Evolutionary conservation across 2,329 filamentous ascomycete genomes (phyloP).

Genomic region (Ilyonectria sp.): DNA sequence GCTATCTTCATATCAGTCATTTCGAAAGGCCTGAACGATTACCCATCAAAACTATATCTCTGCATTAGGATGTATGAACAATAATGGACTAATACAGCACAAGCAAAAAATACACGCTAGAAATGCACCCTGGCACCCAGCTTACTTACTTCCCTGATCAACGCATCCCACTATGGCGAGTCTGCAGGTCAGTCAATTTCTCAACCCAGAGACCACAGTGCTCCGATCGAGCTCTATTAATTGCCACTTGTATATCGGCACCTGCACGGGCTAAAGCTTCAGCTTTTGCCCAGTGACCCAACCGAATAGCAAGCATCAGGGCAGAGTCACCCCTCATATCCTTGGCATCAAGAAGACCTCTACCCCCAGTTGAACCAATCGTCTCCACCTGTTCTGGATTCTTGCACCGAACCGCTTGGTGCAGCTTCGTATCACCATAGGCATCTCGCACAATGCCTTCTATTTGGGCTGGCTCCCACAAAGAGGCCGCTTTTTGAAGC

Average conservation of each 20-base stretch:
- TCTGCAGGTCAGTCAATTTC: neutral
- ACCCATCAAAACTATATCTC: too few species aligned
- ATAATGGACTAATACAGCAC: too few species aligned
- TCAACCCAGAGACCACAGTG: neutral
- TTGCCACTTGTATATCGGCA: neutral
- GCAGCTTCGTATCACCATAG: neutral
- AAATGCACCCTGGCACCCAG: too few species aligned
- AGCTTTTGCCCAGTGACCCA: conserved; percentile 2
- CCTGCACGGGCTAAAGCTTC: neutral
- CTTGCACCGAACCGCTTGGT: conserved; percentile 1
- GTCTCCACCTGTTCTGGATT: neutral
- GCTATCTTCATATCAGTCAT: too few species aligned
- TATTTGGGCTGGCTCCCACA: neutral
- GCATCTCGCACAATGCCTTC: neutral
- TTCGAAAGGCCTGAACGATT: too few species aligned
- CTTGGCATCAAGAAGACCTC: neutral
- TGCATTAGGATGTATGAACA: too few species aligned
- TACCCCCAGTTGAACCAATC: neutral
- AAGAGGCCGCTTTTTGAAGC: neutral
- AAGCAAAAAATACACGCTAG: too few species aligned
- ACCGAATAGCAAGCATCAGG: conserved; percentile 3
- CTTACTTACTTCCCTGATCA: too few species aligned
- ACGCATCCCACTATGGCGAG: too few species aligned
- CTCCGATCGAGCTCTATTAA: neutral
- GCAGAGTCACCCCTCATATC: neutral